These are phyloP conservation scores for Pachysandra terminalis DNA, from an alignment of 164 flowering plant species.

Conservation along the genomic window DNA sequence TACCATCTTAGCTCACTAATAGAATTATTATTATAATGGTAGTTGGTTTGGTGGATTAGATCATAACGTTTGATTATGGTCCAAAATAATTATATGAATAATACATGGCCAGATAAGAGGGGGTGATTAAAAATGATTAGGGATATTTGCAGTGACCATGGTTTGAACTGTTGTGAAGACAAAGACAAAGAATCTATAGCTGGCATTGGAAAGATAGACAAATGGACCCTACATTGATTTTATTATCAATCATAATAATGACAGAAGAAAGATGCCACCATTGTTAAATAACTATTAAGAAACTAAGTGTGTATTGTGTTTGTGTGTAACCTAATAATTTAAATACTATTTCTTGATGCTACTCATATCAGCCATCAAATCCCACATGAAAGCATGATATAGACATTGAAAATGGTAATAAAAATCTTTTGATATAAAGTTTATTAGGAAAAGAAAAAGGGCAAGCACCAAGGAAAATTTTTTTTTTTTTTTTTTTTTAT, in stretches of 20 bases:
- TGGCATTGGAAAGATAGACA: constrained; percentile 6
- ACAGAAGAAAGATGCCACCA: constrained; percentile 16
- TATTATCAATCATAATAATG: constrained; percentile 16
- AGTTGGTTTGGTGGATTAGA: background rate
- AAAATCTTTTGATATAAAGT: too few relatives aligned
- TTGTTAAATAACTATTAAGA: background rate
- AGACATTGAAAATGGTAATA: too few relatives aligned
- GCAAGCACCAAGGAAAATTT: too few relatives aligned
- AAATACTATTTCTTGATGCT: background rate
- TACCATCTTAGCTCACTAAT: background rate
- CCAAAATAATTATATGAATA: background rate
- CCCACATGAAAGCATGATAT: too few relatives aligned
- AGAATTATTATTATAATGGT: background rate
- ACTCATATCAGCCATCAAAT: background rate
- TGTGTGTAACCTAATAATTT: constrained; percentile 1
- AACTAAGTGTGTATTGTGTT: background rate
- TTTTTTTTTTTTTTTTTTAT: too few relatives aligned
- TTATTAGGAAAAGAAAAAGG: too few relatives aligned
- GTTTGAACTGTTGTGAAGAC: background rate
- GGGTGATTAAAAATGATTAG: background rate
- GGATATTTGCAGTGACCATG: background rate
- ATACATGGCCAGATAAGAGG: background rate
- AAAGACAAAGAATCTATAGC: constrained; percentile 19
- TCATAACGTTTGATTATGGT: too few relatives aligned
- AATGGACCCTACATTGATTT: constrained; percentile 3